A percentile compares a stretch with the other conserved stretches of the same genome.
Evolutionary conservation across 495 filamentous ascomycete genomes (phyloP).

Genomic region (Emericellopsis terricola): DNA sequence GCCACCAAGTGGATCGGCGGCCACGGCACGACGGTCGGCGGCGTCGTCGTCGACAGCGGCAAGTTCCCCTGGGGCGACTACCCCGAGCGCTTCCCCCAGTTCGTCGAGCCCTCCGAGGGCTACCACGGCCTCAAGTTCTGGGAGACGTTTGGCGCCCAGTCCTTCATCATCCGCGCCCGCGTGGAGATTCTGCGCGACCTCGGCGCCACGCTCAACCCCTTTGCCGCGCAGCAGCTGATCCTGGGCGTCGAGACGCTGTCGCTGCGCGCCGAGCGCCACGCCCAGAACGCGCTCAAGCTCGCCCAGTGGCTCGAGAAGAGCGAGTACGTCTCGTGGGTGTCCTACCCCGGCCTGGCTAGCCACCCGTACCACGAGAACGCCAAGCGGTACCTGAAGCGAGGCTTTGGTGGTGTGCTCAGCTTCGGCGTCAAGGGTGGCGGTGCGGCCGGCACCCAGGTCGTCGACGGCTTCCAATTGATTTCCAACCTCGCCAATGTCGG

Average conservation of each 20-base stretch:
- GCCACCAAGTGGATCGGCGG: constrained; percentile 99
- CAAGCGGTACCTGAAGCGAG: constrained; percentile 77
- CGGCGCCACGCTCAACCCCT: constrained; percentile 73
- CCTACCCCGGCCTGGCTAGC: constrained; percentile 74
- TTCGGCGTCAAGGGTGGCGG: constrained; percentile 87
- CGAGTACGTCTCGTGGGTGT: constrained; percentile 79
- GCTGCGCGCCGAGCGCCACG: constrained; percentile 74
- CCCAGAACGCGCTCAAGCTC: constrained; percentile 62
- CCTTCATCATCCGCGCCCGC: constrained; percentile 67
- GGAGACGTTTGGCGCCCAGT: constrained; percentile 80
- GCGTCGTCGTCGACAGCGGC: constrained; percentile 77
- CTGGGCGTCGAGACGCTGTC: constrained; percentile 82
- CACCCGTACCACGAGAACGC: constrained; percentile 66
- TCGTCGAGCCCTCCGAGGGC: constrained; percentile 78
- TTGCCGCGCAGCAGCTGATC: constrained; percentile 86
- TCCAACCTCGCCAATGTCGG: constrained; percentile 74
- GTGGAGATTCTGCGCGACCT: constrained; percentile 75
- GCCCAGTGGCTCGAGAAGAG: constrained; percentile 75
- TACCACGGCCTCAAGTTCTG: constrained; percentile 97
- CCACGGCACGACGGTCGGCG: constrained; percentile 89
- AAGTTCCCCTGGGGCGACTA: constrained; percentile 95
- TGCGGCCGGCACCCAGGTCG: constrained; percentile 63
- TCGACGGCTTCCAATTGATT: constrained; percentile 89
- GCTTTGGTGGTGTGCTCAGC: constrained; percentile 81
- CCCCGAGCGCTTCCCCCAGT: constrained; percentile 77